phyloP scores from a whole-genome alignment of 1,284 basidiomycete genomes.

The Tylopilus sp. region DNA sequence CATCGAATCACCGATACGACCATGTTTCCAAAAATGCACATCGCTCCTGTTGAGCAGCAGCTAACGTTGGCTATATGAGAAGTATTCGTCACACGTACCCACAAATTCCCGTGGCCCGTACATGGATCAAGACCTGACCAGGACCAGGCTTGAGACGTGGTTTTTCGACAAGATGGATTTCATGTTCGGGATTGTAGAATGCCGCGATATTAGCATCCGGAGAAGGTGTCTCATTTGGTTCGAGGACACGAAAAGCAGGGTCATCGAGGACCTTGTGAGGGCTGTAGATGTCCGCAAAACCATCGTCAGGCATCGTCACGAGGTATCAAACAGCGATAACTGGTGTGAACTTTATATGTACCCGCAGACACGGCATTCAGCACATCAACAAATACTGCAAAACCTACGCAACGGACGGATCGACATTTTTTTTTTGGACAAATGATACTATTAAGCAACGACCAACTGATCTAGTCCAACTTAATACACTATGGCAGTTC shows the following conservation, averaged over 20 bases:
- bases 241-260: constrained; percentile 48
- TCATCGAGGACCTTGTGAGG: constrained; percentile 52
- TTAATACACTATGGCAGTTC: no score
- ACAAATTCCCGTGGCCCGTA: constrained; percentile 62
- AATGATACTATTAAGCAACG: no score
- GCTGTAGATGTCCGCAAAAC: constrained; percentile 43
- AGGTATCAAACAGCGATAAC: neutral
- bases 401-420: no score
- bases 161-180: constrained; percentile 60
- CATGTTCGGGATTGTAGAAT: constrained; percentile 56
- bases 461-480: no score
- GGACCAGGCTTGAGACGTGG: constrained; percentile 53
- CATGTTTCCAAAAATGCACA: constrained; percentile 66
- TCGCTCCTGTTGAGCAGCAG: constrained; percentile 42
- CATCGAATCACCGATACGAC: constrained; percentile 62
- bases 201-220: constrained; percentile 51
- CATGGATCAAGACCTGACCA: constrained; percentile 58
- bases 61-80: neutral
- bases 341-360: constrained; percentile 1
- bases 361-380: neutral
- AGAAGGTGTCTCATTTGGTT: constrained; percentile 43
- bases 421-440: no score
- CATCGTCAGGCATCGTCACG: constrained; percentile 22
- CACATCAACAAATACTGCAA: no score
- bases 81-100: constrained; percentile 38